phyloP scores from a whole-genome alignment of 371 early-diverging fungal species.

The Rhizopus arrhizus region DNA sequence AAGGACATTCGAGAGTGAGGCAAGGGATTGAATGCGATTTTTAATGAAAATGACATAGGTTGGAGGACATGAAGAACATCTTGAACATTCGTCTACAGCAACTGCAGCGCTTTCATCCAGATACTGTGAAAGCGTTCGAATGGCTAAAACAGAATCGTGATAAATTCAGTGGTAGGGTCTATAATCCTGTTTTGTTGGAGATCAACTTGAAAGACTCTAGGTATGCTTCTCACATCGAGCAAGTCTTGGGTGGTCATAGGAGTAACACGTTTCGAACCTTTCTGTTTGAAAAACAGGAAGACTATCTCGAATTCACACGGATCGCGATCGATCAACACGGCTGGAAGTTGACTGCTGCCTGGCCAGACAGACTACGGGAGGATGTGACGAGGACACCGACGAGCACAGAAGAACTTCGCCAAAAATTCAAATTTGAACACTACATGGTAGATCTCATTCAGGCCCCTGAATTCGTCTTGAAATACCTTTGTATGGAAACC shows the following conservation, averaged over 20 bases:
- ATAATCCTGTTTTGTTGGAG: conserved; percentile 71
- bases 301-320: conserved; percentile 70
- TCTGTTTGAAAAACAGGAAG: conserved; percentile 74
- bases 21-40: too few species aligned
- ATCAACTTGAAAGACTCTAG: conserved; percentile 66
- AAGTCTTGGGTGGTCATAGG: conserved; percentile 39
- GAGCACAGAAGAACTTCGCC: conserved; percentile 34
- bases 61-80: conserved; percentile 62
- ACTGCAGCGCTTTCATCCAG: conserved; percentile 46
- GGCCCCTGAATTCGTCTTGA: conserved; percentile 69
- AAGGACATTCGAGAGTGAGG: conserved; percentile 3
- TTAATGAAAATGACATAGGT: conserved; percentile 22
- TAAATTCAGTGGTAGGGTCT: conserved; percentile 70
- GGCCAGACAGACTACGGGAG: conserved; percentile 39
- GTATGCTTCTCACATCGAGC: conserved; percentile 71
- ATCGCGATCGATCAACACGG: conserved; percentile 61
- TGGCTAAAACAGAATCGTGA: conserved; percentile 70
- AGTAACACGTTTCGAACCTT: conserved; percentile 60
- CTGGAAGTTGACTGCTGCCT: conserved; percentile 66
- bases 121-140: conserved; percentile 58
- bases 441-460: conserved; percentile 76
- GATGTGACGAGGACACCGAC: conserved; percentile 47
- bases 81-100: conserved; percentile 45
- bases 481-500: conserved; percentile 63
- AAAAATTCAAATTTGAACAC: conserved; percentile 69